Conservation (phyloP, 805 yeast species). For the Candida wancherniae region DNA sequence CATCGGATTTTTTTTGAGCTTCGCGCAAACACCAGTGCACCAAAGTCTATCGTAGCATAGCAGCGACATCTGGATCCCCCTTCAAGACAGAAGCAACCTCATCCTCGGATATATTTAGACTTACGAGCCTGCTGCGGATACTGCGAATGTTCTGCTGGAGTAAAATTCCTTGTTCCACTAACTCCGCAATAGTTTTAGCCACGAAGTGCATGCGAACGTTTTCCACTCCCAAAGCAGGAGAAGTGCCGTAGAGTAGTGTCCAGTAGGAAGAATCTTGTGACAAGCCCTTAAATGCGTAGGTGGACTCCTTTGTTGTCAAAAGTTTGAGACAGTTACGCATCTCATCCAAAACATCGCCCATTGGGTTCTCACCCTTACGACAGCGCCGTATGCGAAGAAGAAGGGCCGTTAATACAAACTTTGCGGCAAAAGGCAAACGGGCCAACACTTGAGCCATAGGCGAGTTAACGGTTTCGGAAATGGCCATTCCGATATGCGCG, state of each 20-base stretch:
- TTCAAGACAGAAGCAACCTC: slow-evolving; percentile 59
- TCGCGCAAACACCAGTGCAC: slow-evolving; percentile 8
- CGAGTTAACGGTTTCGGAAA: slow-evolving; percentile 70
- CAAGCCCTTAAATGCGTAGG: slow-evolving; percentile 15
- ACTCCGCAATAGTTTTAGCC: slow-evolving; percentile 56
- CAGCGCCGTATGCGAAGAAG: slow-evolving; percentile 59
- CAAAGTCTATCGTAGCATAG: slow-evolving; percentile 7
- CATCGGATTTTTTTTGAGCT: slow-evolving; percentile 7
- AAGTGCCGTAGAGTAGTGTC: slow-evolving; percentile 25
- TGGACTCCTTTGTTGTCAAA: slow-evolving; percentile 27
- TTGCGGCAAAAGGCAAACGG: slow-evolving; percentile 62
- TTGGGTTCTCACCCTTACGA: slow-evolving; percentile 62
- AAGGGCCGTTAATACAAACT: slow-evolving; percentile 66
- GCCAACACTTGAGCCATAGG: slow-evolving; percentile 60
- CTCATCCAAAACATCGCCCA: slow-evolving; percentile 81
- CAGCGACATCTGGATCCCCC: slow-evolving; percentile 37
- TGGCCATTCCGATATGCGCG: slow-evolving; percentile 72
- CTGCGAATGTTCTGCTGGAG: slow-evolving; percentile 62
- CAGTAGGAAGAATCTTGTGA: slow-evolving; percentile 13
- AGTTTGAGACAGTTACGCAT: slow-evolving; percentile 48
- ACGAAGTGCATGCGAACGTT: slow-evolving; percentile 55
- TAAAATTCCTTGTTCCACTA: slow-evolving; percentile 75
- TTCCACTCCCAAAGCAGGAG: slow-evolving; percentile 21
- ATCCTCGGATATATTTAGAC: slow-evolving; percentile 66
- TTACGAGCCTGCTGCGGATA: slow-evolving; percentile 61